Percentiles rank a stretch among this genome's conserved stretches.
phyloP scores from a whole-genome alignment of 164 flowering plant species.

The Paratinospora sagittata region DNA sequence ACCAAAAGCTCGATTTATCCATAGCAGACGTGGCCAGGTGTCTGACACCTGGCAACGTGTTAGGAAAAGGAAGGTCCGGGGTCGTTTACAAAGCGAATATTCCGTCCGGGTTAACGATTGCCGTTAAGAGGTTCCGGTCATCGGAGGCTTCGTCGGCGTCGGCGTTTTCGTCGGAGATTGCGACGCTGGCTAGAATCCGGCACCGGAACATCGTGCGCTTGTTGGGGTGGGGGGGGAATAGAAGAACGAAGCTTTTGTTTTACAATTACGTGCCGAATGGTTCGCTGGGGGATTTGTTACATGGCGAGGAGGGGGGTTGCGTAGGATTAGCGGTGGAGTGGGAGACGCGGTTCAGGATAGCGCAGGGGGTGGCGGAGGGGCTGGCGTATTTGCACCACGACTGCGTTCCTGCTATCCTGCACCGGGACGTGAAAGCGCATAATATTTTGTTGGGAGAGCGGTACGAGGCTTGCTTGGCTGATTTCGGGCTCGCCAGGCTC shows the following conservation, averaged over 20 bases:
- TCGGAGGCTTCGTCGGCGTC: no score
- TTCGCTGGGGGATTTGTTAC: constrained; percentile 54
- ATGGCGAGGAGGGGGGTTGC: constrained; percentile 26
- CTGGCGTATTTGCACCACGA: constrained; percentile 77
- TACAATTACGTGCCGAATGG: no score
- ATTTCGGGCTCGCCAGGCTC: constrained; percentile 85
- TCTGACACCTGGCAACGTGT: constrained; percentile 40
- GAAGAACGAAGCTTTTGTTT: no score
- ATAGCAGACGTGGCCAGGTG: constrained; percentile 46
- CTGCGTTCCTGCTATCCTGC: constrained; percentile 70
- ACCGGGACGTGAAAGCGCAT: constrained; percentile 78
- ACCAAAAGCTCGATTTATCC: constrained; percentile 71
- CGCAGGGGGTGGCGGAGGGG: constrained; percentile 73
- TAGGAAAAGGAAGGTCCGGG: constrained; percentile 61
- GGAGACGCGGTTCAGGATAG: constrained; percentile 66
- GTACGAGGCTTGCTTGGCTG: constrained; percentile 65
- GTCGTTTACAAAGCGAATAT: no score
- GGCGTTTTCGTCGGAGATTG: no score
- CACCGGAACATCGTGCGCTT: no score
- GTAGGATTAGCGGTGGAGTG: constrained; percentile 48
- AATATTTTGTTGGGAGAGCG: constrained; percentile 62
- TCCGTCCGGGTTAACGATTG: no score
- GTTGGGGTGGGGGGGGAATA: no score
- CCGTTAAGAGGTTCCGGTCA: no score
- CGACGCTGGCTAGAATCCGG: no score